phyloP scores from a whole-genome alignment of 306 rosid species.

The Luffa aegyptiaca region DNA sequence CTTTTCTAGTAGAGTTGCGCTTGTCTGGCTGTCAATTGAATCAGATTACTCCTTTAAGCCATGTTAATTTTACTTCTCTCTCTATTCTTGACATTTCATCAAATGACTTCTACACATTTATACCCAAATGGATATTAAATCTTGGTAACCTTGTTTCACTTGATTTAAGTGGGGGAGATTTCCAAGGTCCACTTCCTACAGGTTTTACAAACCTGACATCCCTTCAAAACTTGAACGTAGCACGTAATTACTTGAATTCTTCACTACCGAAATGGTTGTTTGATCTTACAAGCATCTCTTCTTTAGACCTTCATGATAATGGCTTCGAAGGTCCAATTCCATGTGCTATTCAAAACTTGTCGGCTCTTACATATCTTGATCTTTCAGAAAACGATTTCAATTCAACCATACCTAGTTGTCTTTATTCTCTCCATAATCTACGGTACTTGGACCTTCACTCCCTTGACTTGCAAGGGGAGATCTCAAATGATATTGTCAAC shows the following conservation, averaged over 20 bases:
- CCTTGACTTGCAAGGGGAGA: not conserved
- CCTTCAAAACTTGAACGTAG: not conserved
- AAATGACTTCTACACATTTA: no score
- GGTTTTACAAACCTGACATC: not conserved
- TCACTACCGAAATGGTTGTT: not conserved
- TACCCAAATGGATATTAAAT: not conserved
- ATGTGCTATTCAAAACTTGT: no score
- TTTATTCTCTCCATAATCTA: not conserved
- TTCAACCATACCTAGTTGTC: not conserved
- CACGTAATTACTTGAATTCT: not conserved
- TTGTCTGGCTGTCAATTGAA: not conserved
- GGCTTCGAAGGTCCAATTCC: not conserved
- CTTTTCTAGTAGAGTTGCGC: not conserved
- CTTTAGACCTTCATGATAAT: not conserved
- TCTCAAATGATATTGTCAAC: not conserved
- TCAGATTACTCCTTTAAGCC: not conserved
- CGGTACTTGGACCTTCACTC: not conserved
- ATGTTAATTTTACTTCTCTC: no score
- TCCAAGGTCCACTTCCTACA: not conserved
- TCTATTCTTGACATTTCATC: no score
- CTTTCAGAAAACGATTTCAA: no score
- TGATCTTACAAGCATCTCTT: not conserved
- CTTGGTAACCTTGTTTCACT: conserved; percentile 13
- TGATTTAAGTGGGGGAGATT: not conserved
- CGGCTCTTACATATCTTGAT: no score